phyloP scores from a whole-genome alignment of 805 yeast species.

The Candida railenensis region DNA sequence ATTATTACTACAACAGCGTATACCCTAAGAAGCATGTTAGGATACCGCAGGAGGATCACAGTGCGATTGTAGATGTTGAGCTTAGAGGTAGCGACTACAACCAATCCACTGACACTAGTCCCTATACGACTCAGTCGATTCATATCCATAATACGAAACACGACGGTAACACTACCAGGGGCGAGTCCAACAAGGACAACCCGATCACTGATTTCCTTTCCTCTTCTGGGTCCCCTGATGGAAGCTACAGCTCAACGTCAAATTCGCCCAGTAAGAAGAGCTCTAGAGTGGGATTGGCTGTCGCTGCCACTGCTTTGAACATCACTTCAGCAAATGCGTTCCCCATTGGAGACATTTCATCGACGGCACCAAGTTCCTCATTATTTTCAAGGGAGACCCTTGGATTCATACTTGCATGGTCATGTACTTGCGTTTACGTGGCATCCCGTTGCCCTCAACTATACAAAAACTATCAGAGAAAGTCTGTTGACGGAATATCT shows the following conservation, averaged over 20 bases:
- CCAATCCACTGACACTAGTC: not conserved
- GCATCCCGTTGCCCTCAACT: constrained; percentile 84
- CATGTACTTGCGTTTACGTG: constrained; percentile 72
- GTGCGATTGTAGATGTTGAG: not conserved
- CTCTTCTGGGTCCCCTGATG: constrained; percentile 10
- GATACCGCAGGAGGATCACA: not conserved
- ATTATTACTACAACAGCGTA: constrained; percentile 40
- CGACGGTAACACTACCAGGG: not conserved
- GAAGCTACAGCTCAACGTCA: constrained; percentile 11
- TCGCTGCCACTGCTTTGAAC: constrained; percentile 7
- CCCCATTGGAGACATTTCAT: too few species aligned
- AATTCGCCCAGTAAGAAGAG: constrained; percentile 10
- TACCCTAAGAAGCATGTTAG: constrained; percentile 23
- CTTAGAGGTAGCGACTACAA: not conserved
- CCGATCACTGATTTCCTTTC: constrained; percentile 8
- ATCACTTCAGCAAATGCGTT: constrained; percentile 14
- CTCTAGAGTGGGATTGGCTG: constrained; percentile 3
- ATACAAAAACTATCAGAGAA: constrained; percentile 68
- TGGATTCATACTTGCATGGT: constrained; percentile 61
- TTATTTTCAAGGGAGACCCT: constrained; percentile 6
- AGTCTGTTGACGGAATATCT: constrained; percentile 85
- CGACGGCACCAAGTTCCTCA: not conserved
- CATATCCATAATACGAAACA: not conserved
- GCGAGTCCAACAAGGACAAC: constrained; percentile 1
- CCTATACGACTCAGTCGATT: not conserved